Evolutionary conservation across 23 red algal genomes (phyloP), one percentile per base, ranked within the genome.

Genomic region (Gracilaria gracilis): DNA sequence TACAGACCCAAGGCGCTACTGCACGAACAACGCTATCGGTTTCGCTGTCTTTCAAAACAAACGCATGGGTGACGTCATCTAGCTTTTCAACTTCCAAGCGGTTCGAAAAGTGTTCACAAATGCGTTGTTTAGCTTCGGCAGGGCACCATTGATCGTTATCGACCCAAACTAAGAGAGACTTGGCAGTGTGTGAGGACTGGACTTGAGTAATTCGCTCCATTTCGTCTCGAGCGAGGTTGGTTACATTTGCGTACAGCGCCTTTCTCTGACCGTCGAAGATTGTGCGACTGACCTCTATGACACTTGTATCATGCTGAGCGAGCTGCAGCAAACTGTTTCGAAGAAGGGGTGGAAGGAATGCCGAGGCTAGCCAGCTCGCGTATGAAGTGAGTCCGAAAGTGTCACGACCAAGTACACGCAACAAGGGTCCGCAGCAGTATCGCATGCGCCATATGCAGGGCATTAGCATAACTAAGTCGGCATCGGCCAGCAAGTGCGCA

Each of bases 381-480:
- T 46, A 36, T 11, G 89, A 73, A 29, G 69, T 57, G 54, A 84
- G 59, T 28, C 37, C 67, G 17, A 61, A 67, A 31, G 13, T 46
- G 53, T 83, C 79, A 24, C 53, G 59, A 35, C 35, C 36, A 31
- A 92, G 47, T 16, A 75, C 24, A 21, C 79, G 69, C 79, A 61
- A 24, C 13, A 55, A 32, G 13, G 64, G 51, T 57, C 79, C 79
- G 23, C 40, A 40, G 64, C 89, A 92, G 54, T 25, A 15, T 21
- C 44, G 14, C 89, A 92, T 92, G 57, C 36, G 39, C 51, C 75
- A 61, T 61, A 92, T 51, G 50, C 62, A 71, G 20, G 89, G 89
- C 89, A 92, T 92, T 20, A 92, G 79, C 89, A 92, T 92, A 38
- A 84, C 80, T 28, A 92, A 67, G 32, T 47, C 8, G 35, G 80